Evolutionary conservation across 1,284 basidiomycete species (phyloP), one percentile per base, ranked within the genome.

Genomic region (Puccinia horiana): DNA sequence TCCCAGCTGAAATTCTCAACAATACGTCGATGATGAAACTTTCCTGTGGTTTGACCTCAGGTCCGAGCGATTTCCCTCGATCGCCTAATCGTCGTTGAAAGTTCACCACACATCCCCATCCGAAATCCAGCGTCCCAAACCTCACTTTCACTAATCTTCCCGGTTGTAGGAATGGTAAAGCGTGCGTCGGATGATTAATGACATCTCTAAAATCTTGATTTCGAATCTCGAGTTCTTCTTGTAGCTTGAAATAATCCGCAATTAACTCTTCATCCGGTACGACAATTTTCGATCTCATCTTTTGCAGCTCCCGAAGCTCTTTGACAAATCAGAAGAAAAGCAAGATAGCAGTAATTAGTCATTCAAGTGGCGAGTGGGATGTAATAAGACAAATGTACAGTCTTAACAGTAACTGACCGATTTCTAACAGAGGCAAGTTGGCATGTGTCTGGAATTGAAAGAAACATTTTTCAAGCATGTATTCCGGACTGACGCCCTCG

Each of bases 401-500:
- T 26, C 2, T 61, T 12, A 32, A 35, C 9, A 5, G n/a, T 14
- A 42, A 81, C 79, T 61, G 20, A 75, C 73, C 72, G 61, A 76
- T 91, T 87, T 98, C 94, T 18, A 99, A 89, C 49, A 91, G 88
- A 0, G 97, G 97, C 54, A 99, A 92, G 37, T 92, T 93, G 47
- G 93, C 91, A 80, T 91, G 94, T 87, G 94, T 98, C 88, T 99
- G 97, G 88, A 98, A 98, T 88, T 99, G 97, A 90, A 93, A 95
- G 90, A 99, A 99, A 88, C 95, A 98, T 69, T 94, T 90, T 87
- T 98, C 94, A 26, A 99, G 90, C 97, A 99, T 99, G 87, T 91
- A 98, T 88, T 99, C 97, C 2, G 97, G 97, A 85, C 94, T 98
- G 84, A 99, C 93, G 2, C 96, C 96, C 88, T 99, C 97, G 32